Evolutionary conservation across 2,329 filamentous ascomycete species (phyloP).

Genomic region (Phaeosphaeria sp.): DNA sequence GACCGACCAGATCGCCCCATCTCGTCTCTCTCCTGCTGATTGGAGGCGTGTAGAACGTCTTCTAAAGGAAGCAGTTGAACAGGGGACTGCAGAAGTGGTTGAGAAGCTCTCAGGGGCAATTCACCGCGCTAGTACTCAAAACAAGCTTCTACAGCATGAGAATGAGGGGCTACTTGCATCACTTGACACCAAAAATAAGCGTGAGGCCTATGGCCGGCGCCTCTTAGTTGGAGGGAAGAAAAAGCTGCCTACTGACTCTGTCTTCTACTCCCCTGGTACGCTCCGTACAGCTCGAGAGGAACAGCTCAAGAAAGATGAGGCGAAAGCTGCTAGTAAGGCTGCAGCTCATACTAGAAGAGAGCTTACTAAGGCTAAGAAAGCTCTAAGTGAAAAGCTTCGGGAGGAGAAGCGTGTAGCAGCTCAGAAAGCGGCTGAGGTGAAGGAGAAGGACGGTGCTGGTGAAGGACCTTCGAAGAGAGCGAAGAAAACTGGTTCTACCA

Average conservation of each 20-base stretch:
- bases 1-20: slow-evolving; percentile 1
- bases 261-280: slow-evolving; percentile 1
- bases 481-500: not conserved
- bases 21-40: slow-evolving; percentile 5
- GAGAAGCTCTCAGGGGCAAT: slow-evolving; percentile 4
- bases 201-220: not conserved
- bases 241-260: slow-evolving; percentile 1
- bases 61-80: not conserved
- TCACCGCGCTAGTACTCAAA: slow-evolving; percentile 1
- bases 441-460: slow-evolving; percentile 2
- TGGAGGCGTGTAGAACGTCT: slow-evolving; percentile 2
- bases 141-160: slow-evolving; percentile 1
- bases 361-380: slow-evolving; percentile 3
- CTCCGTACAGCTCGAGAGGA: not conserved
- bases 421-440: not conserved
- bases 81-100: not conserved
- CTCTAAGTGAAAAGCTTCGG: not conserved
- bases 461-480: not conserved
- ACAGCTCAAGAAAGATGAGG: not conserved
- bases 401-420: not conserved
- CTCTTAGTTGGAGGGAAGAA: not conserved
- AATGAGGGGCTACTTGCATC: not conserved
- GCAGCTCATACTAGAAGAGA: not conserved
- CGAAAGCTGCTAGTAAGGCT: not conserved
- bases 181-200: slow-evolving; percentile 6